Percentiles rank a stretch among this genome's conserved stretches.
These are phyloP conservation scores for Xerocomellus amylosporus DNA, from an alignment of 768 basidiomycete species.

Conservation along the genomic window DNA sequence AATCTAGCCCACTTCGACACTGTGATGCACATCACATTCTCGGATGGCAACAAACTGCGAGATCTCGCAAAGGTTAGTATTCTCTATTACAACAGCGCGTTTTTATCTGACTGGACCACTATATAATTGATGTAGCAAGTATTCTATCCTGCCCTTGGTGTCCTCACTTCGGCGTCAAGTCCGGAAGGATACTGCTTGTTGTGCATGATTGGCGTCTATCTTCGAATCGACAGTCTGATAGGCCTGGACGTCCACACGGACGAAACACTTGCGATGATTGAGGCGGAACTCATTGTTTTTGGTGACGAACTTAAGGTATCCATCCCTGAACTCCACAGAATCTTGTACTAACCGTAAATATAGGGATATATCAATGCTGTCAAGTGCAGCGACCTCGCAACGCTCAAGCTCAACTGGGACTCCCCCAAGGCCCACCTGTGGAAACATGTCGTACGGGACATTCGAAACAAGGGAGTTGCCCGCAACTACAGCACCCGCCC, in stretches of 20 bases:
- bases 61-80: constrained; percentile 1
- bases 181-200: constrained; percentile 27
- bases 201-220: constrained; percentile 29
- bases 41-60: constrained; percentile 1
- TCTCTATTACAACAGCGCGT: neutral
- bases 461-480: constrained; percentile 31
- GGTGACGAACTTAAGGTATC: neutral
- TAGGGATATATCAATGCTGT: neutral
- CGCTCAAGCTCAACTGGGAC: constrained; percentile 21
- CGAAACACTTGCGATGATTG: neutral
- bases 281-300: neutral
- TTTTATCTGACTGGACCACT: neutral
- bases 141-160: neutral
- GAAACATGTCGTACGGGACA: constrained; percentile 33
- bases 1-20: constrained; percentile 1
- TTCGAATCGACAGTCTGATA: constrained; percentile 30
- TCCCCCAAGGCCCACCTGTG: constrained; percentile 38
- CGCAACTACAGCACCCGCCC: constrained; percentile 33
- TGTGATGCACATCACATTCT: neutral
- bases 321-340: no score
- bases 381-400: neutral
- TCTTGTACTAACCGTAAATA: neutral
- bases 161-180: neutral
- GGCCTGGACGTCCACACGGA: constrained; percentile 32
- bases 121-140: neutral